Percentiles rank a stretch among this genome's conserved stretches.
These are phyloP conservation scores for Borealophlyctis nickersoniae DNA, from an alignment of 192 early-diverging fungal genomes.

Conservation along the genomic window DNA sequence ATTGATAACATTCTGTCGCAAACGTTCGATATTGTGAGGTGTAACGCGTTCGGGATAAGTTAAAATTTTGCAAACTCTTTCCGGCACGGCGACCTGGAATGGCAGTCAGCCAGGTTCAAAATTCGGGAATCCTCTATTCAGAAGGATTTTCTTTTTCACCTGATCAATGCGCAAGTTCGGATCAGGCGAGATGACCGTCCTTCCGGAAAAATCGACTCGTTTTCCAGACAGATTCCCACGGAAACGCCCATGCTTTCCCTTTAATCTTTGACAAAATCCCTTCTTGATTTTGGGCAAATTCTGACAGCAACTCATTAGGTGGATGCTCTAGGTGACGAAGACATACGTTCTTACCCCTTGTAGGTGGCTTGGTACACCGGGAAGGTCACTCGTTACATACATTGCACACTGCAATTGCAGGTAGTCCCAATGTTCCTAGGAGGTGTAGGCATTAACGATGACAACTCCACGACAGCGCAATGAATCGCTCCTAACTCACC, in stretches of 20 bases:
- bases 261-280: constrained; percentile 94
- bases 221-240: constrained; percentile 98
- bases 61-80: constrained; percentile 82
- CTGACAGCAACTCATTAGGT: constrained; percentile 27
- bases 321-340: background rate
- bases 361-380: constrained; percentile 73
- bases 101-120: no score
- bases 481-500: no score
- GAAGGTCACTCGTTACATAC: constrained; percentile 95
- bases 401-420: constrained; percentile 88
- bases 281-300: constrained; percentile 59
- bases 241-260: constrained; percentile 99
- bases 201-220: constrained; percentile 97
- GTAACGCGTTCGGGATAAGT: constrained; percentile 98
- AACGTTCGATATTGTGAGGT: constrained; percentile 75
- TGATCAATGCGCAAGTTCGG: constrained; percentile 98
- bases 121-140: no score
- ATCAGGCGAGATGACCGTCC: constrained; percentile 99
- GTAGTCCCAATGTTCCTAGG: constrained; percentile 93
- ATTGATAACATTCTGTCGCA: constrained; percentile 74
- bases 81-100: constrained; percentile 78
- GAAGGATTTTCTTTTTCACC: constrained; percentile 30
- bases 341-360: constrained; percentile 28
- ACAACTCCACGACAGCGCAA: no score
- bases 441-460: no score